Evolutionary conservation across 2,329 filamentous ascomycete genomes (phyloP).

Genomic region (Mollisia scopiformis): DNA sequence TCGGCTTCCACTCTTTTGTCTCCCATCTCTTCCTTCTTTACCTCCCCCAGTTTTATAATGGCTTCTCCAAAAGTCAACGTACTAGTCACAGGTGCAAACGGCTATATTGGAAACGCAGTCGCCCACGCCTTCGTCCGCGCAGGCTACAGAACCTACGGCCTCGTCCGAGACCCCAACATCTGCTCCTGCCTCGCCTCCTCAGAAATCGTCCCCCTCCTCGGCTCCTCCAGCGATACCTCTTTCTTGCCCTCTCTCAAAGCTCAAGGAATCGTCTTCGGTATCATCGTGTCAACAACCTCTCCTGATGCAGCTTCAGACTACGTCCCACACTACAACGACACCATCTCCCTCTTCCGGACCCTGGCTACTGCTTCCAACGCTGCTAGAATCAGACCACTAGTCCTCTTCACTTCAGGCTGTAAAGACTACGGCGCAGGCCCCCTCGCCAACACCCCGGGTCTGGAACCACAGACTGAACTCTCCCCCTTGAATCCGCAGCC

Average conservation of each 20-base stretch:
- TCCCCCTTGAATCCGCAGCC: slow-evolving; percentile 41
- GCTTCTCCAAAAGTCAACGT: too few relatives aligned
- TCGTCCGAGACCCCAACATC: slow-evolving; percentile 42
- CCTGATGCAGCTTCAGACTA: slow-evolving; percentile 47
- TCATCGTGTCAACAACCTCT: slow-evolving; percentile 46
- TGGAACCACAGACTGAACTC: slow-evolving; percentile 47
- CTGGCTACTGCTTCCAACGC: slow-evolving; percentile 39
- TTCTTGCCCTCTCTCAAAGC: slow-evolving; percentile 35
- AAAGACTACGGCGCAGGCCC: slow-evolving; percentile 50
- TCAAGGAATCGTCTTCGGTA: slow-evolving; percentile 39
- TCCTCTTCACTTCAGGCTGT: slow-evolving; percentile 51
- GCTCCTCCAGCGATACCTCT: slow-evolving; percentile 39
- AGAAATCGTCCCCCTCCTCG: slow-evolving; percentile 46
- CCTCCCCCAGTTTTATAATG: too few relatives aligned
- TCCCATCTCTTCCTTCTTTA: too few relatives aligned
- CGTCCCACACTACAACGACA: slow-evolving; percentile 42
- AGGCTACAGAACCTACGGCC: slow-evolving; percentile 49
- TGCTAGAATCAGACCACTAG: slow-evolving; percentile 42
- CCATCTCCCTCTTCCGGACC: slow-evolving; percentile 38
- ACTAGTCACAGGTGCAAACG: slow-evolving; percentile 52
- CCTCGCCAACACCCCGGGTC: slow-evolving; percentile 37
- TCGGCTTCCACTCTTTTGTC: too few relatives aligned
- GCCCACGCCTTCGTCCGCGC: slow-evolving; percentile 48
- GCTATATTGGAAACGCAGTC: slow-evolving; percentile 51
- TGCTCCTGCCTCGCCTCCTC: slow-evolving; percentile 35